Conservation (phyloP, 805 yeast genomes). For the baker's yeast (Saccharomyces cerevisiae) region DNA sequence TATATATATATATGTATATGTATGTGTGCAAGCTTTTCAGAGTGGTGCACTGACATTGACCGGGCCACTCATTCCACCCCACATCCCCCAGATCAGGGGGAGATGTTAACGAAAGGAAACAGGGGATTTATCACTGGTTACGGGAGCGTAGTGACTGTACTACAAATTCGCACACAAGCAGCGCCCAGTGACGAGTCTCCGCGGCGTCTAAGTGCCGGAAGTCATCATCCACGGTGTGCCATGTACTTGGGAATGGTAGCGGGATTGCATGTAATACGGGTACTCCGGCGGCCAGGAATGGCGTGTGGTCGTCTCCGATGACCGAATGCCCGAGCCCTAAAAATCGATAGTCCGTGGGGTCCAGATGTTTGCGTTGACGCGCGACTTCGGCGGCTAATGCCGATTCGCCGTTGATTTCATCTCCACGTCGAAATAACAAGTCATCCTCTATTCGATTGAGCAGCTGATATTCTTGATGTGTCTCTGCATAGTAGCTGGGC, state of each 20-base stretch:
- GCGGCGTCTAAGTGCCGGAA: slow-evolving; percentile 35
- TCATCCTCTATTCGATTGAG: slow-evolving; percentile 32
- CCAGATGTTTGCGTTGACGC: slow-evolving; percentile 2
- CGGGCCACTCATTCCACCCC: not conserved
- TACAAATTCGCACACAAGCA: slow-evolving; percentile 35
- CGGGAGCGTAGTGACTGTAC: slow-evolving; percentile 5
- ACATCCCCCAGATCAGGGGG: not conserved
- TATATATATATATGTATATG: not conserved
- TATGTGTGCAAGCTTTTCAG: not conserved
- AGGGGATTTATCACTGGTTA: not conserved
- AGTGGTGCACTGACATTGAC: not conserved
- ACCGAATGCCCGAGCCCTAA: slow-evolving; percentile 5
- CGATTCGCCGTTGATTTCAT: not conserved
- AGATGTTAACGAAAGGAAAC: not conserved
- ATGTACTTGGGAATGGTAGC: slow-evolving; percentile 38
- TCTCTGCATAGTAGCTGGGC: slow-evolving; percentile 37
- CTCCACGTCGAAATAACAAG: not conserved
- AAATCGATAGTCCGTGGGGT: slow-evolving; percentile 10
- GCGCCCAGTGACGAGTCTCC: slow-evolving; percentile 40
- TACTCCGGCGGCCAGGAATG: slow-evolving; percentile 40
- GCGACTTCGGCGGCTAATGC: not conserved
- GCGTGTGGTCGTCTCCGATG: slow-evolving; percentile 47
- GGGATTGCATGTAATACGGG: slow-evolving; percentile 50
- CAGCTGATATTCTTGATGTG: slow-evolving; percentile 33
- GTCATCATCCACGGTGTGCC: slow-evolving; percentile 47